Evolutionary conservation across 371 early-diverging fungal genomes (phyloP).

Genomic region (Mucor lusitanicus): DNA sequence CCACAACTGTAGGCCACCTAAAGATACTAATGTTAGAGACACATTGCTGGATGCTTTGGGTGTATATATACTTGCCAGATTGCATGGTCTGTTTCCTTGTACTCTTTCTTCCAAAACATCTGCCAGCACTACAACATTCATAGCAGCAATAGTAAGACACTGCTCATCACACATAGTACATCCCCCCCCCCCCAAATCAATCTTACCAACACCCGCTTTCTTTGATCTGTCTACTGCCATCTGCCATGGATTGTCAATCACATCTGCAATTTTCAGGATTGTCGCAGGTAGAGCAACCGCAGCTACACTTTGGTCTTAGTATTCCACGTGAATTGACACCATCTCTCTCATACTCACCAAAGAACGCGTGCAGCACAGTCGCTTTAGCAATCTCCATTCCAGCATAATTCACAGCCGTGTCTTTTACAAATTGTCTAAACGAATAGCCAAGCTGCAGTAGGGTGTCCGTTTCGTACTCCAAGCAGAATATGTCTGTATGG

Average conservation of each 20-base stretch:
- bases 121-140: constrained; percentile 59
- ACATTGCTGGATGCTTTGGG: not conserved
- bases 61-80: constrained; percentile 55
- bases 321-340: not conserved
- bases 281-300: constrained; percentile 81
- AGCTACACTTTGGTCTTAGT: constrained; percentile 46
- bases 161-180: not conserved
- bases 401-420: constrained; percentile 81
- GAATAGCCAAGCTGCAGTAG: constrained; percentile 80
- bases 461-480: constrained; percentile 80
- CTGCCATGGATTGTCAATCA: constrained; percentile 92
- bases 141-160: not conserved
- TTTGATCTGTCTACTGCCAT: constrained; percentile 85
- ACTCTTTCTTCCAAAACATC: constrained; percentile 81
- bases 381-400: constrained; percentile 85
- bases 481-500: constrained; percentile 56
- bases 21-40: not conserved
- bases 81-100: constrained; percentile 92
- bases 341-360: constrained; percentile 27
- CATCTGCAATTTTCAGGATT: constrained; percentile 54
- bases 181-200: not conserved
- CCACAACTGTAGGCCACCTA: constrained; percentile 90
- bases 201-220: constrained; percentile 77
- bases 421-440: constrained; percentile 75
- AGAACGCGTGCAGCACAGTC: constrained; percentile 81